Base-by-base conservation (phyloP, 2,329 filamentous ascomycete genomes). In the Neurospora sp. region DNA sequence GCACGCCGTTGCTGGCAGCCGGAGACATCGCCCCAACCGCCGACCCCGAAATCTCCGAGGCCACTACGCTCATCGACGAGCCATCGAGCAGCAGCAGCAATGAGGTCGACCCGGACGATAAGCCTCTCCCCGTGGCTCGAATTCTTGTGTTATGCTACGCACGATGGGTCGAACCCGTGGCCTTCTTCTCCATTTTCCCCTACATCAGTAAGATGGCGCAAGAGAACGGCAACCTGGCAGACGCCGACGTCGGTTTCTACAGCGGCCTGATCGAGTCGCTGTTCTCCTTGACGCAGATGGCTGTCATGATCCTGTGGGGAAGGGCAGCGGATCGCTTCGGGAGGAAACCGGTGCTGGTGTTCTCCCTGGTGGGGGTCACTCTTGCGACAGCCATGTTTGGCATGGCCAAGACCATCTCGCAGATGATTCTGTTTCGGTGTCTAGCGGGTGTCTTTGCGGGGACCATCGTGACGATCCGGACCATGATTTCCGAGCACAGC, bases 111-210 rank as follows among this genome's bases (percentile, higher is more conserved):
- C 77, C 77, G 6, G 78, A 82, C 1, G 80, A 83, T 74, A 84
- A 81, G 70, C 84, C 86, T 1, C 77, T 91, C 15, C 86, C 88
- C n/a, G 83, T 81, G 72, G 68, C 77, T n/a, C 92, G 95, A 78
- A 88, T 96, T 68, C 78, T 90, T 39, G 79, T 91, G 11, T 86
- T 96, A 13, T 95, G 92, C 82, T 91, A 89, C 77, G 89, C 89
- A 1, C 87, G 91, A 6, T 77, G 92, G 36, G 83, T 92, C 66
- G 92, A 95, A 76, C 91, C 92, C 0, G 85, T 94, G 52, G 90
- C 91, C n/a, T 95, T 93, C 81, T 95, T 94, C 82, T 88, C 85
- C 77, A 93, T 95, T 78, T 91, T 95, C 75, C 91, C 92, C 0
- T 95, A 91, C 80, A 86, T 96, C 79, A 92, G 89, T 76, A 83